Conservation (phyloP, 129 eudicot genomes). For the Ambrosia trifida region DNA sequence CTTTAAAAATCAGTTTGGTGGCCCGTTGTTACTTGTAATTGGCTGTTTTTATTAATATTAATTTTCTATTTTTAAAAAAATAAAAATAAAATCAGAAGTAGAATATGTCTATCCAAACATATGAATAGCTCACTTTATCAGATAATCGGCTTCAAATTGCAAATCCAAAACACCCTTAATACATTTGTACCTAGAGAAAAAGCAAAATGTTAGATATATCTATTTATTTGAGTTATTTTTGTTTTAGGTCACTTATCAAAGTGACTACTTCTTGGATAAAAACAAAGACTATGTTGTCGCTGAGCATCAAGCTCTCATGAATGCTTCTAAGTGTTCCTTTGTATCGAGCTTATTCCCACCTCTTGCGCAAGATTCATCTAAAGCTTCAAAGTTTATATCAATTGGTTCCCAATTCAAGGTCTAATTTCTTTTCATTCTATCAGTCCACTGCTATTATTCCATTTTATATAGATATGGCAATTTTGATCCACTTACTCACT, state of each 20-base stretch:
- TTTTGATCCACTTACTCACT: constrained; percentile 5
- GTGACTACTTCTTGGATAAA: constrained; percentile 81
- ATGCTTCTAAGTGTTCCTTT: constrained; percentile 72
- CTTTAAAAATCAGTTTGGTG: constrained; percentile 10
- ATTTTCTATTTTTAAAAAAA: no score
- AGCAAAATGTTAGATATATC: constrained; percentile 5
- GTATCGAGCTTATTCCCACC: constrained; percentile 86
- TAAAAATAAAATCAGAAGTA: no score
- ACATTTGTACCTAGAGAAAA: constrained; percentile 15
- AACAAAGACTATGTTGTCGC: constrained; percentile 89
- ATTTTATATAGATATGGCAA: neutral
- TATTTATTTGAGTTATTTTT: constrained; percentile 23
- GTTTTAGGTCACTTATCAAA: constrained; percentile 86
- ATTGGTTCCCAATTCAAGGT: constrained; percentile 90
- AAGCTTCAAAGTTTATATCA: constrained; percentile 83
- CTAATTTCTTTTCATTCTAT: neutral
- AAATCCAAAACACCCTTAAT: neutral
- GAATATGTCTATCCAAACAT: neutral
- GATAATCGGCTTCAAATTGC: constrained; percentile 1
- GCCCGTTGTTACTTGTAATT: no score
- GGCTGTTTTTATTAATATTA: no score
- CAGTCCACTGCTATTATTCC: neutral
- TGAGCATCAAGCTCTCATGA: constrained; percentile 82
- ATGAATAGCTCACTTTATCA: neutral
- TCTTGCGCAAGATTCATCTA: constrained; percentile 65